Conservation (phyloP, 257 asterid species). For the Solanum chaucha region DNA sequence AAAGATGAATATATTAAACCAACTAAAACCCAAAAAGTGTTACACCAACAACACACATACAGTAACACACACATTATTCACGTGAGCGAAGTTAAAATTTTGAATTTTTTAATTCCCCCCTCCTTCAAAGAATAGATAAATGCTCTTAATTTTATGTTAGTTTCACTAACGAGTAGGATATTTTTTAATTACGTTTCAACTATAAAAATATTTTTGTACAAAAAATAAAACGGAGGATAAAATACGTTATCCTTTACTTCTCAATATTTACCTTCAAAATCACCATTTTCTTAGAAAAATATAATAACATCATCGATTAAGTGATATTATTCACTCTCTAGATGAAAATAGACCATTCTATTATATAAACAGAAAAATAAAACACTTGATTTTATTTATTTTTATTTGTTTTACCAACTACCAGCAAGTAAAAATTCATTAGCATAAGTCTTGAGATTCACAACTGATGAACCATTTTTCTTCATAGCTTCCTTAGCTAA, state of each 20-base stretch:
- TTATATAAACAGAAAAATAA: not conserved
- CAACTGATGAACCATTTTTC: conserved; percentile 22
- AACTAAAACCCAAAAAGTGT: not conserved
- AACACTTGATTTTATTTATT: not conserved
- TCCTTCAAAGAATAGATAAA: not conserved
- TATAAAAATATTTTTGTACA: too few species aligned
- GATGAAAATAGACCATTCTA: not conserved
- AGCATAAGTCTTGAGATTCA: conserved; percentile 19
- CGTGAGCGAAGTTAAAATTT: not conserved
- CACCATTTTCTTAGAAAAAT: not conserved
- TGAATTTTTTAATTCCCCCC: not conserved
- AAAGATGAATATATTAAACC: not conserved
- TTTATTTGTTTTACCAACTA: not conserved
- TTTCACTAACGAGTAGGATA: too few species aligned
- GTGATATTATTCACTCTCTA: not conserved
- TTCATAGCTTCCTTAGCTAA: conserved; percentile 25
- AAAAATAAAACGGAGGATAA: too few species aligned
- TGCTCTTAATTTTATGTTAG: too few species aligned
- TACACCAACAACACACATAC: not conserved
- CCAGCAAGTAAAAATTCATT: not conserved
- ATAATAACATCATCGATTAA: not conserved
- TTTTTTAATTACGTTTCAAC: too few species aligned
- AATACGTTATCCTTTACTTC: too few species aligned
- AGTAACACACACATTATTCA: not conserved
- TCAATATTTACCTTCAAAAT: not conserved